Evolutionary conservation across 2,329 filamentous ascomycete species (phyloP).

Genomic region (Aspergillaceae sp.): DNA sequence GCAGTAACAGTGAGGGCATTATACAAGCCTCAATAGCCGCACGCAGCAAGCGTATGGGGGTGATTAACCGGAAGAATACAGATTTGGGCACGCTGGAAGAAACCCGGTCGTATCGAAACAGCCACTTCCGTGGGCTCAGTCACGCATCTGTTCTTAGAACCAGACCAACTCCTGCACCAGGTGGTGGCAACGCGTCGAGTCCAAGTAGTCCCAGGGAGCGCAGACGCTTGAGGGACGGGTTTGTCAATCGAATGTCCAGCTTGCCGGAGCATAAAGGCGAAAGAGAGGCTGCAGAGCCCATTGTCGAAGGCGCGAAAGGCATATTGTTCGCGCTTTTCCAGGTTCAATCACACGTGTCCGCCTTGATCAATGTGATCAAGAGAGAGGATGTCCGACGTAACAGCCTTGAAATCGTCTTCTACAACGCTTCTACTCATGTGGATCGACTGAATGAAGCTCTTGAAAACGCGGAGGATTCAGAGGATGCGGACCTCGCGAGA

Average conservation of each 20-base stretch:
- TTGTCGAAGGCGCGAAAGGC: conserved; percentile 49
- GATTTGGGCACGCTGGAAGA: conserved; percentile 49
- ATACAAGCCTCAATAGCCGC: conserved; percentile 38
- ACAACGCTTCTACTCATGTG: conserved; percentile 48
- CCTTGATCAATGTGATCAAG: conserved; percentile 40
- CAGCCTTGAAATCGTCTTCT: conserved; percentile 48
- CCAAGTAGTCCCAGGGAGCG: conserved; percentile 38
- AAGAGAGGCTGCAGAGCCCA: conserved; percentile 38
- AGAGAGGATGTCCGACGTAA: conserved; percentile 40
- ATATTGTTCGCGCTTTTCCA: conserved; percentile 49
- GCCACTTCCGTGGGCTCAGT: conserved; percentile 50
- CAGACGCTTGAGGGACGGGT: conserved; percentile 33
- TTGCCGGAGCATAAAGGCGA: conserved; percentile 48
- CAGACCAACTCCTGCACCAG: conserved; percentile 24
- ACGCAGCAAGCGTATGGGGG: conserved; percentile 52
- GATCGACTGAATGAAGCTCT: conserved; percentile 49
- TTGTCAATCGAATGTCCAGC: conserved; percentile 47
- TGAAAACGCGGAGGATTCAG: conserved; percentile 42
- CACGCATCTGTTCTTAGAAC: conserved; percentile 45
- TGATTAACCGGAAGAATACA: conserved; percentile 49
- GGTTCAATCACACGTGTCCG: conserved; percentile 40
- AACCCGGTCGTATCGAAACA: conserved; percentile 42
- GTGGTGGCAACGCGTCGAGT: conserved; percentile 34
- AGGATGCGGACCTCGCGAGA: conserved; percentile 42
- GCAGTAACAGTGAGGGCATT: conserved; percentile 56